Conservation (phyloP, 148 eudicot species). For the Chenopodium formosanum region DNA sequence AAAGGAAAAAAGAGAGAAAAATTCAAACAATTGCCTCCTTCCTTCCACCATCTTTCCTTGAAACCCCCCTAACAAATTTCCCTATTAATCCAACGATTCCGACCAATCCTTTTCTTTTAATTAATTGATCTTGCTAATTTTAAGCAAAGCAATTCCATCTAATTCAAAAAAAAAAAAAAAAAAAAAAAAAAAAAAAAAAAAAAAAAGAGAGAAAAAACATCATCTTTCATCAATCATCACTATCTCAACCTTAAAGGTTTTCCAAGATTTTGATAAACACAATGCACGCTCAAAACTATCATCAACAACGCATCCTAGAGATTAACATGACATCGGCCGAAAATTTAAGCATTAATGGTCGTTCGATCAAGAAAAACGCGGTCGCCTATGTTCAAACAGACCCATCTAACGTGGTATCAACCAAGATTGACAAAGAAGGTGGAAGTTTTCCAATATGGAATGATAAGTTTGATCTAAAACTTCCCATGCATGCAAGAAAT, state of each 20-base stretch:
- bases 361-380: constrained; percentile 23
- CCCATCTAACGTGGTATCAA: not conserved
- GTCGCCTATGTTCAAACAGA: constrained; percentile 7
- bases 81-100: not conserved
- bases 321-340: constrained; percentile 32
- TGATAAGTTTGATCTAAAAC: constrained; percentile 9
- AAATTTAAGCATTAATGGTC: constrained; percentile 15
- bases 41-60: constrained; percentile 8
- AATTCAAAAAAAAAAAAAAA: too few species aligned
- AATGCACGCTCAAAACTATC: constrained; percentile 4
- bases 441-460: constrained; percentile 28
- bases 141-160: too few species aligned
- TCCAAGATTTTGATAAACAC: not conserved
- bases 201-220: too few species aligned
- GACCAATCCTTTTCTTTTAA: not conserved
- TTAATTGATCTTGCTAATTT: not conserved
- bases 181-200: too few species aligned
- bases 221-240: too few species aligned
- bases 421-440: constrained; percentile 10
- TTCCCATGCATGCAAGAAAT: constrained; percentile 11
- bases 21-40: not conserved
- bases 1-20: too few species aligned
- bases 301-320: constrained; percentile 16
- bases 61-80: not conserved
- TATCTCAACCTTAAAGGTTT: not conserved